phyloP scores from a whole-genome alignment of 2,329 filamentous ascomycete genomes.

The Fusarium oxysporum region DNA sequence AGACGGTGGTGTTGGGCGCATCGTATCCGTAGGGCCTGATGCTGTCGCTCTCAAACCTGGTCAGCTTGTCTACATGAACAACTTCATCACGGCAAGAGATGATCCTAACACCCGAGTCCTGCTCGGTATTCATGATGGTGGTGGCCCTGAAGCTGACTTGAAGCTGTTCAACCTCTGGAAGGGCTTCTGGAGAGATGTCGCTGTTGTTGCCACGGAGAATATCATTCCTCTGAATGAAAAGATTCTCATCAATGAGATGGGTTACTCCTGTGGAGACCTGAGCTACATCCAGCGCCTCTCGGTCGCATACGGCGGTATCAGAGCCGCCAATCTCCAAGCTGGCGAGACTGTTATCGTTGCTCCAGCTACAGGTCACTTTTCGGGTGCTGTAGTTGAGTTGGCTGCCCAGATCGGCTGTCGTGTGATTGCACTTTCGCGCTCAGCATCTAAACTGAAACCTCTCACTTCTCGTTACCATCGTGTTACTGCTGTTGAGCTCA shows the following conservation, averaged over 20 bases:
- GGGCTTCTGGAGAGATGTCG: conserved; percentile 30
- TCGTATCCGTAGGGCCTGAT: conserved; percentile 26
- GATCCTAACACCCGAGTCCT: conserved; percentile 20
- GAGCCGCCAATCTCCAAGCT: background rate
- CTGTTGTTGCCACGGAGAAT: conserved; percentile 11
- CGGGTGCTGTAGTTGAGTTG: conserved; percentile 24
- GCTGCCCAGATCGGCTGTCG: conserved; percentile 33
- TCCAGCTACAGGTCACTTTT: conserved; percentile 34
- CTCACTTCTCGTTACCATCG: conserved; percentile 9
- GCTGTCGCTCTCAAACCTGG: conserved; percentile 10
- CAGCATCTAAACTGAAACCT: conserved; percentile 7
- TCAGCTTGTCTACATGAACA: conserved; percentile 32
- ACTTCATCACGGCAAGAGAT: conserved; percentile 19
- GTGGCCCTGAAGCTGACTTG: background rate
- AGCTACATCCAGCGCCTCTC: conserved; percentile 32
- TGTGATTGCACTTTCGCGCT: conserved; percentile 32
- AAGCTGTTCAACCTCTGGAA: conserved; percentile 30
- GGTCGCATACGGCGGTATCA: conserved; percentile 29
- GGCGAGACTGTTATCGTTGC: conserved; percentile 32
- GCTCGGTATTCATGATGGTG: conserved; percentile 20
- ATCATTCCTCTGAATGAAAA: conserved; percentile 16
- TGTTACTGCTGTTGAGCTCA: conserved; percentile 12
- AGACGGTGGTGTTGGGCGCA: conserved; percentile 1
- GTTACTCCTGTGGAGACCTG: conserved; percentile 28
- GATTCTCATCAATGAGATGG: conserved; percentile 9